Evolutionary conservation across 352 stramenopile species (phyloP), one percentile per base, ranked within the genome.

Genomic region (Globisporangium ultimum): DNA sequence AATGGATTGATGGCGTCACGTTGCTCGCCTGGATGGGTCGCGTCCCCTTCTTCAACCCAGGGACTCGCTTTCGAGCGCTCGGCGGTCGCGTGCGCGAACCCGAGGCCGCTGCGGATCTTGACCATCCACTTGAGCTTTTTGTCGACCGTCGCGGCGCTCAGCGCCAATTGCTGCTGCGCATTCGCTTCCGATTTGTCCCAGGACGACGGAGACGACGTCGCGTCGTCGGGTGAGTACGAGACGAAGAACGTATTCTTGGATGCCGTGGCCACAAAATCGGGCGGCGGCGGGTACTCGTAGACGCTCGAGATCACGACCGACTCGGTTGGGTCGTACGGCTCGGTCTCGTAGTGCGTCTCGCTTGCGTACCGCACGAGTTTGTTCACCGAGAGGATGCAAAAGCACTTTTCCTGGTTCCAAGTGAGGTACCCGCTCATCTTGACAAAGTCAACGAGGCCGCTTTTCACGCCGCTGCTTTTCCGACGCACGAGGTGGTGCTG

Each of bases 51-150:
- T 36, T 36, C 28, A 36, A 5, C 14, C 28, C 17, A 9, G 0
- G 40, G 8, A 38, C 10, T 59, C 18, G 45, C 24, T 5, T 15
- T 10, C 2, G 21, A 14, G 20, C 45, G 32, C n/a, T 57, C 34
- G 14, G 53, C 18, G 14, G 59, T 68, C 2, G 62, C 68, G 14
- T 70, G 47, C 1, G 50, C 58, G 54, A 80, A 67, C 1, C 65
- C 71, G 7, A 84, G 47, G 17, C 67, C 68, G 53, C 68, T 83
- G 14, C 71, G 70, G 20, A 88, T 67, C 53, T 80, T 88, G 9
- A 58, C 58, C 64, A 88, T 80, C 80, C 80, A 88, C 20, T 66
- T 63, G 8, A 74, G 68, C 13, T 80, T 84, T 18, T 80, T 68
- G 43, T 86, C 78, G n/a, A 55, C 56, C 0, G 67, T 78, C 9